These are phyloP conservation scores for Rhodomyrtus tomentosa DNA, from an alignment of 345 rosid genomes.

Conservation along the genomic window DNA sequence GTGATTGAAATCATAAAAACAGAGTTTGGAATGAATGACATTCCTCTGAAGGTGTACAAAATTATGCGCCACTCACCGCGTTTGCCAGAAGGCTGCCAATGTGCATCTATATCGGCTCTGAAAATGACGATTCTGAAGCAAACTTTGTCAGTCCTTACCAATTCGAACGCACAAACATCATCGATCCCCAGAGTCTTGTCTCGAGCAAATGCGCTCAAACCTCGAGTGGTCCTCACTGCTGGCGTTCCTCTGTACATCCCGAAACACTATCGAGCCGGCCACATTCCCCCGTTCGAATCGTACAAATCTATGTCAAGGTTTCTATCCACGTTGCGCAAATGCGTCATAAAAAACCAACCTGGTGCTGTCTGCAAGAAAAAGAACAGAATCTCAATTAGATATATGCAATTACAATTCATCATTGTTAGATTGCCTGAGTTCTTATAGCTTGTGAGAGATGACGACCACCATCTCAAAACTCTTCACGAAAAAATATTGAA, in stretches of 20 bases:
- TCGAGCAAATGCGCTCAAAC: slow-evolving; percentile 8
- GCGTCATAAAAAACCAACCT: no score
- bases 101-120: background rate
- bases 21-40: no score
- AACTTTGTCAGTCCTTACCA: background rate
- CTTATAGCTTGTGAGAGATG: no score
- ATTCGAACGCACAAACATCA: slow-evolving; percentile 12
- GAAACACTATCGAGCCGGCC: background rate
- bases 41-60: no score
- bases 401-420: no score
- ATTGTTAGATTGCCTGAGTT: no score
- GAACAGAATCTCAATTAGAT: no score
- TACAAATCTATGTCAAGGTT: background rate
- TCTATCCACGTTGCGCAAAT: no score
- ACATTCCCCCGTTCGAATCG: background rate
- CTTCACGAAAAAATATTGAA: background rate
- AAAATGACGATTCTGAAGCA: background rate
- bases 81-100: no score
- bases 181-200: slow-evolving; percentile 1
- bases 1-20: no score
- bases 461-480: background rate
- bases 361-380: no score
- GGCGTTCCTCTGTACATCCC: no score
- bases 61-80: background rate
- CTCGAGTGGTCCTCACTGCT: background rate